phyloP scores from a whole-genome alignment of 176 grass and related monocot species.

The Aegilops sharonensis region DNA sequence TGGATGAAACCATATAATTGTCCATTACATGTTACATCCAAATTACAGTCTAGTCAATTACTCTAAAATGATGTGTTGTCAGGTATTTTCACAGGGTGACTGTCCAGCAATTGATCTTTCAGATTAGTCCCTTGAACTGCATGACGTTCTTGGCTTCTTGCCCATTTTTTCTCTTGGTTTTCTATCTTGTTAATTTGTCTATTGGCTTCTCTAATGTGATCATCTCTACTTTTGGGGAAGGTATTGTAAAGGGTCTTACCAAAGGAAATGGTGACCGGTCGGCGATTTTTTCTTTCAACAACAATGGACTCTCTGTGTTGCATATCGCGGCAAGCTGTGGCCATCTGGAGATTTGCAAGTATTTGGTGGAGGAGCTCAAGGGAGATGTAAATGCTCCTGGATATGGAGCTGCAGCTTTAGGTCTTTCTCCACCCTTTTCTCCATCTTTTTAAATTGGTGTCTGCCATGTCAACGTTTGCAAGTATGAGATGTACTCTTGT shows the following conservation, averaged over 20 bases:
- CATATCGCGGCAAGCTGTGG: background rate
- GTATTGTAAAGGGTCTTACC: background rate
- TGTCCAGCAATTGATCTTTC: background rate
- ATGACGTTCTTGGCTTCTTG: background rate
- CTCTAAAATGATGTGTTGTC: background rate
- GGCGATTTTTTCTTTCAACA: background rate
- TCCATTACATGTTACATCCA: background rate
- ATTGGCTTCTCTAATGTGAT: background rate
- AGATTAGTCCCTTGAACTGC: background rate
- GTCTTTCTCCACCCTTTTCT: background rate
- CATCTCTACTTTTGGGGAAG: background rate
- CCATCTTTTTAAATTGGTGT: background rate
- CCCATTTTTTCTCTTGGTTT: background rate
- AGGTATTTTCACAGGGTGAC: background rate
- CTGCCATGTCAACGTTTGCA: background rate
- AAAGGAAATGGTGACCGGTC: background rate
- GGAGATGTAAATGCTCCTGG: constrained; percentile 18
- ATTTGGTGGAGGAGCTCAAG: constrained; percentile 34
- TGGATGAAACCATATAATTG: background rate
- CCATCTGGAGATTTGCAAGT: constrained; percentile 36
- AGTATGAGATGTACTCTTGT: background rate
- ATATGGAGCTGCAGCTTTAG: background rate
- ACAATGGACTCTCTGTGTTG: background rate
- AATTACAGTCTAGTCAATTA: background rate
- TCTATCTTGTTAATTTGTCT: background rate